Evolutionary conservation across 495 filamentous ascomycete species (phyloP), one percentile per base, ranked within the genome.

Genomic region (Penicillium silybi): DNA sequence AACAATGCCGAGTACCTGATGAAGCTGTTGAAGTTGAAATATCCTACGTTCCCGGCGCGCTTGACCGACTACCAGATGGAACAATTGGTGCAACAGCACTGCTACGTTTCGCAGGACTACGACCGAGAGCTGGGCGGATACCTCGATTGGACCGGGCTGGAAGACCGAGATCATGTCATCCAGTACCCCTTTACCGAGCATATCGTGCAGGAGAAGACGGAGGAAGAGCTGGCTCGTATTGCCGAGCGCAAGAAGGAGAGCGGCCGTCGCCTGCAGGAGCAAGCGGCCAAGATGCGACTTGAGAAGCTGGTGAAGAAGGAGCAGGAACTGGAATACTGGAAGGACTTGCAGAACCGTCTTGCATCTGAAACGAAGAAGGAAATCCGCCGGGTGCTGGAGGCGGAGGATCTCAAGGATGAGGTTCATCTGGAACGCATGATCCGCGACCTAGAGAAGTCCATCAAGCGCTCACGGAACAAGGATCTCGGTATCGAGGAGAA

Each of bases 271-370:
- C 67, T 98, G 17, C 93, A 98, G 63, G 93, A 96, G 59, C 93
- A 98, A 64, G 95, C 93, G 0, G 92, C 93, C 3, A 97, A 95
- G 65, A 95, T 96, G 87, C 82, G 93, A 16, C 70, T 98, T 5
- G 95, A 98, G 40, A 91, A 95, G 67, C 74, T 98, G 19, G 88
- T 97, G 62, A 87, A 87, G 59, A 97, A 97, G 68, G 93, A 98
- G 69, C 83, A 95, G 64, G 92, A 97, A 60, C 71, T 97, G 13
- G 92, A 95, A 50, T 97, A 95, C 65, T 96, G 90, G 75, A 89
- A 88, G 62, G 81, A 90, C 46, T 73, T 98, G 4, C 88, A 91
- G 50, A 65, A 70, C 15, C 80, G 78, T 16, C 68, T 95, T 7
- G 78, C 81, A 27, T 77, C 83, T 18, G 78, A 79, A 44, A 88